Evolutionary conservation across 2,329 filamentous ascomycete species (phyloP), one percentile per base, ranked within the genome.

Genomic region (Verticillium zaregamsianum): DNA sequence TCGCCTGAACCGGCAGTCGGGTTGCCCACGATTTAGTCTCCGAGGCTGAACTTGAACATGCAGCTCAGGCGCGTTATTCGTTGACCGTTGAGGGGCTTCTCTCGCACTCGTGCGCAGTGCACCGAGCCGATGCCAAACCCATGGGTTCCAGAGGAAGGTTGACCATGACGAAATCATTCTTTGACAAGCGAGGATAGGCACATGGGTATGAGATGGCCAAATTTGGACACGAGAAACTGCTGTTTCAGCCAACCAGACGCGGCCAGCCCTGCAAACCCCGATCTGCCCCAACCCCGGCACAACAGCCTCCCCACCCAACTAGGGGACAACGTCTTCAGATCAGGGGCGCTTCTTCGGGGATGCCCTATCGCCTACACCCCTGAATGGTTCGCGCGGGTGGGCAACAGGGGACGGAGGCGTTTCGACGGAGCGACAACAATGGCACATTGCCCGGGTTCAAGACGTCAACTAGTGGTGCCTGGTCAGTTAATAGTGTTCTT

Each of bases 161-260:
- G 15, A 40, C 37, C 37, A 40, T 40, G 37, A 40, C 17, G 37
- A 17, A 20, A 17, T 25, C 45, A 49, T 25, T 14, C 20, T n/a
- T 49, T 25, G 45, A 49, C 31, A 20, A 32, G 32, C 55, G 55
- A 20, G 32, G 55, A 58, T 55, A 55, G 58, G 49, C 52, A 57
- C 60, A 65, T 58, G 62, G 59, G 58, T 55, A 57, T 25, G 54
- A n/a, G 39, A 17, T 56, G 55, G 54, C 63, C 64, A 65, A 65
- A 65, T 64, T 63, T 64, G 64, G 63, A 65, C 64, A 65, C 64
- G 64, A 65, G 64, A 63, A 62, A 49, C 45, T 23, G 45, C n/a
- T 49, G 62, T 64, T 65, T 65, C 62, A 65, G 63, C 63, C 62
- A 65, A 65, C 63, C 62, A 65, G 55, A 58, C 54, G 40, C 55